Percentiles rank a stretch among this genome's conserved stretches.
These are phyloP conservation scores for Adenanthera pavonina DNA, from an alignment of 306 rosid species.

Conservation along the genomic window DNA sequence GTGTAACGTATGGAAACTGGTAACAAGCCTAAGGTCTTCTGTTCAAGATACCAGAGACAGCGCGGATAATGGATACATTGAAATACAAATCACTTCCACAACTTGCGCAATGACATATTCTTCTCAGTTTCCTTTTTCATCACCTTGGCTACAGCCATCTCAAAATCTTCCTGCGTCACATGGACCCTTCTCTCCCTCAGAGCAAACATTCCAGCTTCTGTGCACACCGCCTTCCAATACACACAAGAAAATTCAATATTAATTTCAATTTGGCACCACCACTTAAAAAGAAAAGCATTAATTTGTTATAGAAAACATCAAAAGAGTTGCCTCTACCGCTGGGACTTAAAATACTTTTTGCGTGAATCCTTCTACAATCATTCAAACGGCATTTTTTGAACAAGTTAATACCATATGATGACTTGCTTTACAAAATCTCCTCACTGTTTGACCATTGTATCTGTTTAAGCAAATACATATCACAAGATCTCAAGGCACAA, in stretches of 20 bases:
- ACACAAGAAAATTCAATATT: neutral
- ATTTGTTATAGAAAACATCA: neutral
- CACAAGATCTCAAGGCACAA: neutral
- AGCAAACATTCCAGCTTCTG: conserved; percentile 99
- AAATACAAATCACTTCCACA: conserved; percentile 78
- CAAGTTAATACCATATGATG: neutral
- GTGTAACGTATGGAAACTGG: conserved; percentile 15
- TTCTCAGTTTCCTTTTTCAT: conserved; percentile 97
- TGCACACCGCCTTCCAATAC: conserved; percentile 88
- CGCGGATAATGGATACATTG: conserved; percentile 10
- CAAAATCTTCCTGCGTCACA: conserved; percentile 96
- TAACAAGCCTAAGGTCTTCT: conserved; percentile 17
- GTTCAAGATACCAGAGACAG: conserved; percentile 28
- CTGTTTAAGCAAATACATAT: neutral
- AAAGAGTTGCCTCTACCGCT: neutral
- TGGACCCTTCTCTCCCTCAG: conserved; percentile 96
- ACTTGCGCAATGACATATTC: conserved; percentile 95
- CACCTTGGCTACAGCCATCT: conserved; percentile 99
- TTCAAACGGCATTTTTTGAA: neutral
- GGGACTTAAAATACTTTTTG: neutral
- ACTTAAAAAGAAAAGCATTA: neutral
- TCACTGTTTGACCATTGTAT: neutral
- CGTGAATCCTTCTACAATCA: neutral
- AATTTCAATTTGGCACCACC: neutral
- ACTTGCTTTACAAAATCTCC: neutral